phyloP scores from a whole-genome alignment of 495 filamentous ascomycete species.

The Tuber calosporum region DNA sequence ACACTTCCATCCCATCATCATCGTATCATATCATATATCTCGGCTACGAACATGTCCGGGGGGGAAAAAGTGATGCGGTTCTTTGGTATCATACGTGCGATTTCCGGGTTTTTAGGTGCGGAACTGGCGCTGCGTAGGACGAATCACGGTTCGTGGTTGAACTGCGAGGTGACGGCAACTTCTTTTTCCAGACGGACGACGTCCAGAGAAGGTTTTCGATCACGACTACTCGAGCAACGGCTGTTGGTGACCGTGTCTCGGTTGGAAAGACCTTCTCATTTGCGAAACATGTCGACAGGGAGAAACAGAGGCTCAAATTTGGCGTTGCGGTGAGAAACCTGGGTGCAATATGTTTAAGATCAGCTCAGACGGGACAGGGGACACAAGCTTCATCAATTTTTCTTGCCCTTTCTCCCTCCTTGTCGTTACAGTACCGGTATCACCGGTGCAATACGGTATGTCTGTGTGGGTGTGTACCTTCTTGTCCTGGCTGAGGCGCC shows the following conservation, averaged over 20 bases:
- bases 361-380: background rate
- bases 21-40: background rate
- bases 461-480: background rate
- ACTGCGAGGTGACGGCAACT: constrained; percentile 1
- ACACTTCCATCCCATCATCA: background rate
- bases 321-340: constrained; percentile 2
- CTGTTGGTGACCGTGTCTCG: constrained; percentile 4
- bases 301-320: constrained; percentile 23
- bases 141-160: background rate
- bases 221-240: constrained; percentile 5
- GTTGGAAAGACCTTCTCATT: constrained; percentile 4
- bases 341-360: background rate
- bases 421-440: too few species aligned
- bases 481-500: background rate
- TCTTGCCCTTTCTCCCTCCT: background rate
- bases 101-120: constrained; percentile 4
- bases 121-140: background rate
- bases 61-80: background rate
- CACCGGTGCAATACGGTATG: too few species aligned
- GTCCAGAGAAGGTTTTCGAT: constrained; percentile 28
- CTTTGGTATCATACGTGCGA: constrained; percentile 6
- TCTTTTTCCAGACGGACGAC: constrained; percentile 4
- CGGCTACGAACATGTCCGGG: background rate
- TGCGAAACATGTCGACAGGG: background rate
- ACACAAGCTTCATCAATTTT: background rate